phyloP scores from a whole-genome alignment of 2,329 filamentous ascomycete genomes.

The Nemania abortiva region DNA sequence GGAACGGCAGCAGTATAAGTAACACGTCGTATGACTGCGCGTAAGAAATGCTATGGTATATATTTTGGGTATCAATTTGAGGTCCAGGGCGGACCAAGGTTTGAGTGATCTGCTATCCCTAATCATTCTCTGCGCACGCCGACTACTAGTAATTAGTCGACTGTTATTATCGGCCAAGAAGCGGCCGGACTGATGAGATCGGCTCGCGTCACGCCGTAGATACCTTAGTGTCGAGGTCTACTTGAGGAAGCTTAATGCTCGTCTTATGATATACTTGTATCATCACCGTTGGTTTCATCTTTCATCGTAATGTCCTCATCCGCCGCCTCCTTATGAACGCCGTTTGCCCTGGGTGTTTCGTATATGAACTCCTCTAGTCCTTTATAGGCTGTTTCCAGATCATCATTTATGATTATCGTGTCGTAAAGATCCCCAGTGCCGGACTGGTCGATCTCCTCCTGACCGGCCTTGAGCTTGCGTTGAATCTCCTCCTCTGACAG shows the following conservation, averaged over 20 bases:
- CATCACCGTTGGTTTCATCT: slow-evolving; percentile 19
- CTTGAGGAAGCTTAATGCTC: background rate
- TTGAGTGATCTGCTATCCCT: background rate
- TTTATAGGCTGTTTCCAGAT: slow-evolving; percentile 62
- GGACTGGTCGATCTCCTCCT: slow-evolving; percentile 59
- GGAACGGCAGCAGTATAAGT: background rate
- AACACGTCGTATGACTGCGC: background rate
- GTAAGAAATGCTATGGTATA: background rate
- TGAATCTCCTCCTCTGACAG: slow-evolving; percentile 62
- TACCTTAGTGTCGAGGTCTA: background rate
- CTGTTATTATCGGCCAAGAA: background rate
- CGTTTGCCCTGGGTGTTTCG: slow-evolving; percentile 44
- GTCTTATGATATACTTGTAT: slow-evolving; percentile 27
- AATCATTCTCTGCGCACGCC: background rate
- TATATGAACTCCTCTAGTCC: slow-evolving; percentile 64
- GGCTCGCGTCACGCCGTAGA: background rate
- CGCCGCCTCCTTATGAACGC: slow-evolving; percentile 43
- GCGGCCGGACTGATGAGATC: background rate
- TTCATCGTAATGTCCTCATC: slow-evolving; percentile 38
- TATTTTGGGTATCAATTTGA: slow-evolving; percentile 32
- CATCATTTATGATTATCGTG: slow-evolving; percentile 63
- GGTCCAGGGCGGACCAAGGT: background rate
- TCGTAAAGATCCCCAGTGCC: slow-evolving; percentile 62
- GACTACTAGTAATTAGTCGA: background rate
- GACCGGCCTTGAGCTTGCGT: slow-evolving; percentile 56